Conservation (phyloP, 2,329 filamentous ascomycete genomes). For the Colletotrichum viniferum region DNA sequence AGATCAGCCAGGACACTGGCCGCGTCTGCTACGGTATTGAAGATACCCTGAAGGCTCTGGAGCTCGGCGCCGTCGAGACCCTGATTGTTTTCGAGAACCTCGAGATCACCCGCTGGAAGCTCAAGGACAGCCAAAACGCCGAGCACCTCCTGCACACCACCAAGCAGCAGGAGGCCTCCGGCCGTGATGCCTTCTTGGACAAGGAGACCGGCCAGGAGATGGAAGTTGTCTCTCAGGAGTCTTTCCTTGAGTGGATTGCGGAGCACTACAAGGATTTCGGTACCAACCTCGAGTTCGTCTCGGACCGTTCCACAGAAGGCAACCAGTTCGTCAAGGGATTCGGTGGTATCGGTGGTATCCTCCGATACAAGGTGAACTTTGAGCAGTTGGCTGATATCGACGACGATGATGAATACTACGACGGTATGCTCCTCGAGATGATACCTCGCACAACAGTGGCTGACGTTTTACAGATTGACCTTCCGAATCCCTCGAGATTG, state of each 20-base stretch:
- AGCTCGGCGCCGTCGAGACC: slow-evolving; percentile 92
- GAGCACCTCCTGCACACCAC: slow-evolving; percentile 85
- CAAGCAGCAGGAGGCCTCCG: slow-evolving; percentile 77
- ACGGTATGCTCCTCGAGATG: slow-evolving; percentile 44
- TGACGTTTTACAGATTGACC: slow-evolving; percentile 72
- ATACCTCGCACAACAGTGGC: neutral
- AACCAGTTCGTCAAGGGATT: slow-evolving; percentile 99
- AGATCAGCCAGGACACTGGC: slow-evolving; percentile 97
- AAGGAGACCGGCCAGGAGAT: slow-evolving; percentile 96
- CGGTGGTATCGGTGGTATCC: slow-evolving; percentile 94
- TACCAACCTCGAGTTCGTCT: slow-evolving; percentile 94
- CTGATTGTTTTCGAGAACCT: slow-evolving; percentile 98
- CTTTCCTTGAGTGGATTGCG: slow-evolving; percentile 99
- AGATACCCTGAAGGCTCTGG: slow-evolving; percentile 94
- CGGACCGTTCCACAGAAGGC: slow-evolving; percentile 94
- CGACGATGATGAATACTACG: slow-evolving; percentile 93
- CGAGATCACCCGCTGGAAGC: slow-evolving; percentile 88
- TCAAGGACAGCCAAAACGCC: slow-evolving; percentile 77
- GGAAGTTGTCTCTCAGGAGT: slow-evolving; percentile 85
- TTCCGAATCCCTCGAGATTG: slow-evolving; percentile 86
- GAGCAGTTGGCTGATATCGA: slow-evolving; percentile 93
- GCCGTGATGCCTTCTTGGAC: slow-evolving; percentile 89
- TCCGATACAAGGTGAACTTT: slow-evolving; percentile 99
- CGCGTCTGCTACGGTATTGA: slow-evolving; percentile 98
- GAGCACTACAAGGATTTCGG: slow-evolving; percentile 99